Evolutionary conservation across 352 stramenopile species (phyloP), one percentile per base, ranked within the genome.

Genomic region (Globisporangium canariense): DNA sequence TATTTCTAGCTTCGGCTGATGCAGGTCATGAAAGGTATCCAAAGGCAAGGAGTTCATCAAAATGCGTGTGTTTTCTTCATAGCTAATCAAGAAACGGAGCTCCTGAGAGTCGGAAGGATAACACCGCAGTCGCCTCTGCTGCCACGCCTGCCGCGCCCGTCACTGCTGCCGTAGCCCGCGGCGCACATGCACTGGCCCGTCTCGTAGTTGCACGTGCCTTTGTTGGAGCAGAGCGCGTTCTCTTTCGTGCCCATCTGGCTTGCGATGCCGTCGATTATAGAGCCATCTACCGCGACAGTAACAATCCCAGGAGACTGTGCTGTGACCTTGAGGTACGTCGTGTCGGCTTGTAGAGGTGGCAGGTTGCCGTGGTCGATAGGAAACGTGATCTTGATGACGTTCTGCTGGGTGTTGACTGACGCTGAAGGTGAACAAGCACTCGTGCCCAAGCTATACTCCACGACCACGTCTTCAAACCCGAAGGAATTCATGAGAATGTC

Each of bases 181-280:
- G 66, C 66, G 41, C 85, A 93, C 5, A 67, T 51, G 61, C 85
- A 93, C 9, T 74, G 66, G 0, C 82, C 85, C 9, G 65, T 71
- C 1, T 71, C 65, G 49, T 73, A 71, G 60, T 98, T 82, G 73
- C 93, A 98, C 45, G 83, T 72, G 8, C 93, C 93, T 60, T 89
- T 86, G 70, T 94, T 96, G 9, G 90, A 91, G 74, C 93, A 98
- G 8, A 89, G 67, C 4, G 64, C 75, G 59, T 90, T 86, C 63
- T 98, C 93, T 65, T 97, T 98, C 0, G 90, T 98, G 7, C 93
- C 93, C 6, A 73, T 75, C 32, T 86, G 72, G 40, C 78, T 84
- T 46, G 56, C 6, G 8, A 86, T 59, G 0, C 71, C 71, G 18
- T 60, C 64, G n/a, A 91, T 74, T 5, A 38, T 32, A 14, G 61